phyloP scores from a whole-genome alignment of 352 stramenopile species.

The Pythium rhizo-oryzae region DNA sequence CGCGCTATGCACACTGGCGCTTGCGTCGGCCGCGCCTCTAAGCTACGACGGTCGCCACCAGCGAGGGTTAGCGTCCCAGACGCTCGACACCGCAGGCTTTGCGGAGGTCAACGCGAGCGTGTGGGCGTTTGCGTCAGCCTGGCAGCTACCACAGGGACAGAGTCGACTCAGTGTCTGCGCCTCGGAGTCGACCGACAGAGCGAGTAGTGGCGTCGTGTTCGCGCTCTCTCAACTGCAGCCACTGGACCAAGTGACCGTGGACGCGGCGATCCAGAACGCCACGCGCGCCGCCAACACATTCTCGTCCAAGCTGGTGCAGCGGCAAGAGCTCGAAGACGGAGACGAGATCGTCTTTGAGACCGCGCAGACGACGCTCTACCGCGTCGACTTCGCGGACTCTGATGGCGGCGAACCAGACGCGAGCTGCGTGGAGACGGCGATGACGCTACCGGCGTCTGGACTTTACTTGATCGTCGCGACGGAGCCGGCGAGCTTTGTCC shows the following conservation, averaged over 20 bases:
- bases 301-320: neutral
- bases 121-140: neutral
- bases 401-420: neutral
- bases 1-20: no score
- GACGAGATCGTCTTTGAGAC: slow-evolving; percentile 1
- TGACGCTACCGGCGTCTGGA: slow-evolving; percentile 6
- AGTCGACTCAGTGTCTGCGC: neutral
- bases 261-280: neutral
- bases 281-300: neutral
- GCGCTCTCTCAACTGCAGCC: neutral
- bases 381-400: slow-evolving; percentile 18
- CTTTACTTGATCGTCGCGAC: slow-evolving; percentile 26
- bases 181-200: neutral
- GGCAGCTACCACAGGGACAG: neutral
- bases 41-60: no score
- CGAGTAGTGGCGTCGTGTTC: neutral
- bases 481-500: slow-evolving; percentile 6
- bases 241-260: neutral
- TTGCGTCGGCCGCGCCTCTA: no score
- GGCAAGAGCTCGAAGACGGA: neutral
- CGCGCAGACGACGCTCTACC: slow-evolving; percentile 20
- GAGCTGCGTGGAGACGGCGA: slow-evolving; percentile 2
- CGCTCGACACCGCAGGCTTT: no score
- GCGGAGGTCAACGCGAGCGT: neutral
- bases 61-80: no score